These are phyloP conservation scores for Metschnikowia lochheadii DNA, from an alignment of 805 yeast species.

Conservation along the genomic window DNA sequence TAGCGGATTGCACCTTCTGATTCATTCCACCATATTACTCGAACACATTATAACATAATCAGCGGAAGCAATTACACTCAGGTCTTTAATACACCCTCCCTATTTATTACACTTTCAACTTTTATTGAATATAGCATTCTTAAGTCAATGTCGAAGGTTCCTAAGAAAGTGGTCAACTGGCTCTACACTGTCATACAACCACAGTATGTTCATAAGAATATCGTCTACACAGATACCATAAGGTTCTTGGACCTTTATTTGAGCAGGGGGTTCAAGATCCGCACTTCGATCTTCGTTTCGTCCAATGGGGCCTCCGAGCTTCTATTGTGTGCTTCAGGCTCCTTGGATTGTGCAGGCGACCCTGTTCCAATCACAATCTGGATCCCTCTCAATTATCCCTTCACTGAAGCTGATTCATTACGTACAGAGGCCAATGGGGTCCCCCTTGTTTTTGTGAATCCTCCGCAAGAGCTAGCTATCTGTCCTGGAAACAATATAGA, in stretches of 20 bases:
- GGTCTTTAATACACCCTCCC: neutral
- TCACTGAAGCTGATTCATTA: conserved; percentile 9
- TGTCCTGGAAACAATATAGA: conserved; percentile 66
- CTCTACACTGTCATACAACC: conserved; percentile 38
- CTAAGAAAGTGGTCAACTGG: conserved; percentile 37
- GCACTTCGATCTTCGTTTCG: conserved; percentile 55
- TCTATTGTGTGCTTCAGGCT: conserved; percentile 62
- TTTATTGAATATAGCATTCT: neutral
- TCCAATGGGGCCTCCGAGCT: conserved; percentile 56
- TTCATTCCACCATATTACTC: neutral
- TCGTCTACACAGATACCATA: conserved; percentile 60
- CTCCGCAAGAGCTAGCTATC: conserved; percentile 44
- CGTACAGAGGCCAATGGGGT: conserved; percentile 30
- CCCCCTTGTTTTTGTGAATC: conserved; percentile 64
- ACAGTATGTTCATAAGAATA: conserved; percentile 56
- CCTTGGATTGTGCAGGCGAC: conserved; percentile 27
- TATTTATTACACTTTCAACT: neutral
- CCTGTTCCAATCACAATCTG: conserved; percentile 60
- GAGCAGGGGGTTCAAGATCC: conserved; percentile 49
- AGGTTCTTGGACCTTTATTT: conserved; percentile 48
- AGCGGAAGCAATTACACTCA: neutral
- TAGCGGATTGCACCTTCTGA: neutral
- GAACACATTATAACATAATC: neutral
- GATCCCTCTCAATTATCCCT: conserved; percentile 73
- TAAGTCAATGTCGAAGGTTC: conserved; percentile 21